Evolutionary conservation across 2,329 filamentous ascomycete species (phyloP), one percentile per base, ranked within the genome.

Genomic region (Geosmithia morbida): DNA sequence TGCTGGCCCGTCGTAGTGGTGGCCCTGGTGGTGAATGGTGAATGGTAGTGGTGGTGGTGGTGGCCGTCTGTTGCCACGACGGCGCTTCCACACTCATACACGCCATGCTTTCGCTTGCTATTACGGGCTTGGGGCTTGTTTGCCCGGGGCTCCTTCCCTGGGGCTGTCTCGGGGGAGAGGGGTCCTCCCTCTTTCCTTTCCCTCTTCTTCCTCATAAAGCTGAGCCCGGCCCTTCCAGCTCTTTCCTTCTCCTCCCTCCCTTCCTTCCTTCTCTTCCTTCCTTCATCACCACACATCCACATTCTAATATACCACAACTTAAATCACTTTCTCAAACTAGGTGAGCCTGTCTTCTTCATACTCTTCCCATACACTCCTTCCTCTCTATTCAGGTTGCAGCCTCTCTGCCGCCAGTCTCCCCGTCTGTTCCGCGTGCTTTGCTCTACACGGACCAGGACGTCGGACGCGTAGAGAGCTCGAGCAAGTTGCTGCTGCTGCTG

Each of bases 211-310:
- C 11, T 37, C 41, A 43, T 45, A 45, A 45, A 30, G 29, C 29
- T 17, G 19, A 26, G 29, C 44, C 26, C 44, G 44, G 26, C 13
- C 44, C 44, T 45, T 45, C 44, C 44, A 45, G 44, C 20, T 26
- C 26, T 37, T 13, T 17, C 14, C 30, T 16, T 41, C 20, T 41
- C 40, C 45, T 20, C 22, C 19, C 18, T 19, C 17, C 39, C 20
- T 18, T 37, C 30, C 45, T 40, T 46, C 29, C 41, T 33, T 42
- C 22, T 50, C 47, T 42, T 47, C 46, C 45, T 46, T 47, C 44
- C 42, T 43, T 41, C 46, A 33, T 47, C 41, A n/a, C 44, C 45
- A 20, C 44, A 40, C 46, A 26, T 48, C 46, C 11, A 44, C 30
- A 44, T 10, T 41, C 3, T 13, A 43, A 13, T 17, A 39, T 30